Base-by-base conservation (phyloP, 441 rosid species). In the Gossypium davidsonii region DNA sequence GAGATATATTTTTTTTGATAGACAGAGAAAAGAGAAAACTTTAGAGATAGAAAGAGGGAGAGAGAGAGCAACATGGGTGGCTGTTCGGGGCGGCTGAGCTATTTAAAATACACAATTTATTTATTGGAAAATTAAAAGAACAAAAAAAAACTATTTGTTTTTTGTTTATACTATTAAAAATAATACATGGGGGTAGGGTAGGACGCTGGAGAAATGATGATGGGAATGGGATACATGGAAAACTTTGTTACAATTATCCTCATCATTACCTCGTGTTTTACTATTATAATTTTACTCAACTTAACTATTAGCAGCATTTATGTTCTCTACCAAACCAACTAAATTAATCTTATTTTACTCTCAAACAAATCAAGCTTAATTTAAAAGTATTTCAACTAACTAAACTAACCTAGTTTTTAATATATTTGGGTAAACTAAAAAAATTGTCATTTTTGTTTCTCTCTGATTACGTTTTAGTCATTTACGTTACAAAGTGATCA, bases 21-120 rank as follows among this genome's bases (percentile, higher is more conserved):
- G 84, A 79, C 72, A 69, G 76, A 67, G 78, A 80, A 76, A 68
- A 76, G 9, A 56, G 61, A 75, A 72, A 74, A 75, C 10, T 52
- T 52, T 52, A 71, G 74, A 78, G 65, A 34, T 6, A 6, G 39
- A 1, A 1, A 34, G 39, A 34, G 39, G 8, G 37, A 34, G 39
- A 65, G 76, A 28, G 65, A 63, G 78, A 71, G 82, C 82, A 81
- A 82, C 78, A 79, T 91, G 90, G 91, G 83, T 89, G 91, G 91
- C 85, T 83, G 74, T 82, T 82, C 86, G 80, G 91, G 92, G 91
- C 87, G 87, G 91, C 86, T 79, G 85, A 67, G 79, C 77, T 85
- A 83, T 87, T 90, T 84, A 83, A 90, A 84, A 82, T 73, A 71
- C 49, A 46, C 18, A 9, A 53, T 3, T 7, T 15, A 61, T 52